Evolutionary conservation across 1,284 basidiomycete genomes (phyloP).

Genomic region (Vanrija pseudolonga): DNA sequence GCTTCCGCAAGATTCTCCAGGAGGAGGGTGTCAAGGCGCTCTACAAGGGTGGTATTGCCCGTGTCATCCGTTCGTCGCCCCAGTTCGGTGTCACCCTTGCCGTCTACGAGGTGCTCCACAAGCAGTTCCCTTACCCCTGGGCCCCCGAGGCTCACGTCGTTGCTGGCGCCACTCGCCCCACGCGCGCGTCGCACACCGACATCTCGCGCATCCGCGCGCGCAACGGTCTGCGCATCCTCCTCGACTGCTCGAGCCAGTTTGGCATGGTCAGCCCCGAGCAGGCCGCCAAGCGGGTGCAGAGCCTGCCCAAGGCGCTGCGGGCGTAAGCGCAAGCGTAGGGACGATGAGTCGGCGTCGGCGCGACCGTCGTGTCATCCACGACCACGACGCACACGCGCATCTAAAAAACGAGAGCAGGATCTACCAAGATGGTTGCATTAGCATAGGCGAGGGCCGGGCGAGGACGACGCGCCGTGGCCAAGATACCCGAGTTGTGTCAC

Average conservation of each 20-base stretch:
- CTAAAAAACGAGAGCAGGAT: too few species aligned
- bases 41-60: slow-evolving; percentile 93
- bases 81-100: slow-evolving; percentile 93
- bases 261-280: slow-evolving; percentile 37
- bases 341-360: too few species aligned
- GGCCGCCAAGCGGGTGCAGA: slow-evolving; percentile 27
- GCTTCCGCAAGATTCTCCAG: slow-evolving; percentile 82
- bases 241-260: slow-evolving; percentile 47
- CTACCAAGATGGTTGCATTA: too few species aligned
- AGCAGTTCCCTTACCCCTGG: slow-evolving; percentile 72
- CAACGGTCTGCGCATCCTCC: slow-evolving; percentile 70
- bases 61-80: slow-evolving; percentile 33
- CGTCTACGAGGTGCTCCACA: slow-evolving; percentile 77
- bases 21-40: slow-evolving; percentile 59
- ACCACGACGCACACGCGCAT: too few species aligned
- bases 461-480: too few species aligned
- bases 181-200: slow-evolving; percentile 63
- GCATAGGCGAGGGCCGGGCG: too few species aligned
- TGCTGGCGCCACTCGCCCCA: slow-evolving; percentile 62
- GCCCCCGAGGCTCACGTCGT: slow-evolving; percentile 52
- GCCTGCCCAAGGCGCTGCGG: slow-evolving; percentile 27
- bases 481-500: too few species aligned
- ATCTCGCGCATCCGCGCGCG: slow-evolving; percentile 81
- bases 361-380: too few species aligned
- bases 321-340: not conserved